These are phyloP conservation scores for Cladophialophora yegresii DNA, from an alignment of 2,329 filamentous ascomycete genomes.

Conservation along the genomic window DNA sequence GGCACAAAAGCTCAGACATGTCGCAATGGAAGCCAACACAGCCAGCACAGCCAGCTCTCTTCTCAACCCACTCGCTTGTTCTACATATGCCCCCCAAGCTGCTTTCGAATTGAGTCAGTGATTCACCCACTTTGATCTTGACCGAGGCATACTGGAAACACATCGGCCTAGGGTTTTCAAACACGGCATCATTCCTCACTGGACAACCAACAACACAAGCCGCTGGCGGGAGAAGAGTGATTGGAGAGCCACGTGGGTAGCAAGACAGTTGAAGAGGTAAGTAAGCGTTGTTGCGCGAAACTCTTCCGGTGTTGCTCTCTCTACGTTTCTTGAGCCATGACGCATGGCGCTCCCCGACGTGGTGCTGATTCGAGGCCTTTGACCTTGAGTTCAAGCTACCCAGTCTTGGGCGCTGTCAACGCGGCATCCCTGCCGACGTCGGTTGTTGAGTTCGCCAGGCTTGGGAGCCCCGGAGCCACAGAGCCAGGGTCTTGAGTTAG, in stretches of 20 bases:
- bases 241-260: neutral
- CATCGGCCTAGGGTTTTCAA: neutral
- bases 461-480: too few relatives aligned
- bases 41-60: slow-evolving; percentile 17
- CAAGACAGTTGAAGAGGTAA: neutral
- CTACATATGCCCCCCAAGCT: neutral
- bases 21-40: slow-evolving; percentile 20
- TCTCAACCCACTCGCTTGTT: slow-evolving; percentile 14
- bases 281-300: neutral
- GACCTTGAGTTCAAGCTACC: neutral
- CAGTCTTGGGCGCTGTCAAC: neutral
- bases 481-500: too few relatives aligned
- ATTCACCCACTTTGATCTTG: neutral
- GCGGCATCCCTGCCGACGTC: neutral
- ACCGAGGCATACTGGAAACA: neutral
- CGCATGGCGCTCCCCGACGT: neutral
- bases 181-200: neutral
- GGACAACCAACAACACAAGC: neutral
- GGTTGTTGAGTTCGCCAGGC: neutral
- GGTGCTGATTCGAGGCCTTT: neutral
- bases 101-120: neutral
- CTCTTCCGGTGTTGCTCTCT: neutral
- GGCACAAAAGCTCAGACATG: slow-evolving; percentile 26
- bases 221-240: neutral
- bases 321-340: neutral